phyloP scores from a whole-genome alignment of 371 early-diverging fungal species.

The Coemansia sp. region DNA sequence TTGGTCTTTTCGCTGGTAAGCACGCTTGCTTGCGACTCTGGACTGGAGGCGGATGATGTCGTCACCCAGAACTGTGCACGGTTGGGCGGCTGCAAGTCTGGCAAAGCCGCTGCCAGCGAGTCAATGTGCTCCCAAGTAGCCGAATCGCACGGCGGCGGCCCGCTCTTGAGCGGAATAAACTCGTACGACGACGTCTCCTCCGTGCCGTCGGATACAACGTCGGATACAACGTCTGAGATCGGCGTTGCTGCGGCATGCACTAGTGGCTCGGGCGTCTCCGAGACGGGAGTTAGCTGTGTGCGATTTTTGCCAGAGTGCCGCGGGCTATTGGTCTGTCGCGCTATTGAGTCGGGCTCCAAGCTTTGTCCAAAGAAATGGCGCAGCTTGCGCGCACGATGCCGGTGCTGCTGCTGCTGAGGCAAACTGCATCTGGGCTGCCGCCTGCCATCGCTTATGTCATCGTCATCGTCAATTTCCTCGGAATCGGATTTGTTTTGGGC shows the following conservation, averaged over 20 bases:
- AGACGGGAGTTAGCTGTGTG: too few species aligned
- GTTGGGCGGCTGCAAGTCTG: constrained; percentile 2
- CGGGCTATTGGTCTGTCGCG: constrained; percentile 10
- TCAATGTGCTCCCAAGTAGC: neutral
- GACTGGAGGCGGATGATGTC: too few species aligned
- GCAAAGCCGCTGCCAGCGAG: neutral
- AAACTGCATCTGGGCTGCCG: too few species aligned
- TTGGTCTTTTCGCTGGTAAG: constrained; percentile 11
- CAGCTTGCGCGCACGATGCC: constrained; percentile 18
- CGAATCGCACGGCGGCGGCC: neutral
- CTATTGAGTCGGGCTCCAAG: constrained; percentile 22
- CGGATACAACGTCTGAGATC: too few species aligned
- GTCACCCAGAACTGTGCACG: constrained; percentile 48
- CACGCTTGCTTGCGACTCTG: constrained; percentile 33
- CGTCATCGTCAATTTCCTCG: neutral
- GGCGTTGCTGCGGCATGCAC: too few species aligned
- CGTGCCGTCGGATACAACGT: too few species aligned
- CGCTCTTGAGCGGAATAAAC: too few species aligned
- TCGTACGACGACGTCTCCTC: too few species aligned
- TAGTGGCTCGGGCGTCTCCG: too few species aligned
- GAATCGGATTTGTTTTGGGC: neutral
- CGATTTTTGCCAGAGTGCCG: neutral
- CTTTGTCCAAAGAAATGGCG: constrained; percentile 38
- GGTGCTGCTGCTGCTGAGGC: constrained; percentile 7
- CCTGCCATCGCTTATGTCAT: neutral